Percentiles rank a stretch among this genome's conserved stretches.
phyloP scores from a whole-genome alignment of 2,329 filamentous ascomycete species.

The Rhytidhysteron rufulum region DNA sequence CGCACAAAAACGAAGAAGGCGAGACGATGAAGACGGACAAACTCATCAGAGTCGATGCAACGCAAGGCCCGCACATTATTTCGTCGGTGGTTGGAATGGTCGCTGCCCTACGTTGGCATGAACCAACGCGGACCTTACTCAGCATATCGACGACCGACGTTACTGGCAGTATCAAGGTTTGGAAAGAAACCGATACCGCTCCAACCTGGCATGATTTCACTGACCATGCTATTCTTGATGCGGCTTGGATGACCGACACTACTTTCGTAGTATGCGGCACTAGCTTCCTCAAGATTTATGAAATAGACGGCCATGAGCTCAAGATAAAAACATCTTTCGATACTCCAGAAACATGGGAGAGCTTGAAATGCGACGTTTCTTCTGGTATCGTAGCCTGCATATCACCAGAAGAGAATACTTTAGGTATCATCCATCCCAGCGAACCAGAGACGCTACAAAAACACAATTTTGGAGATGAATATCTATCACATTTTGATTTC shows the following conservation, averaged over 20 bases:
- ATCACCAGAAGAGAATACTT: slow-evolving; percentile 22
- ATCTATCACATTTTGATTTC: slow-evolving; percentile 41
- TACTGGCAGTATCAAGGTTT: slow-evolving; percentile 36
- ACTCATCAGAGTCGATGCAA: slow-evolving; percentile 31
- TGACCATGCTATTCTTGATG: slow-evolving; percentile 40
- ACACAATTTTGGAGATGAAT: slow-evolving; percentile 29
- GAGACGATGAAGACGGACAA: slow-evolving; percentile 37
- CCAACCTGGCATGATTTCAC: slow-evolving; percentile 41
- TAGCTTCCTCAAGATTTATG: slow-evolving; percentile 35
- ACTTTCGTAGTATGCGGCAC: slow-evolving; percentile 44
- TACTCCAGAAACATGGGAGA: slow-evolving; percentile 32
- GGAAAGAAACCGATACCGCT: slow-evolving; percentile 28
- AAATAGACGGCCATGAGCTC: slow-evolving; percentile 20
- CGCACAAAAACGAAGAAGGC: slow-evolving; percentile 31
- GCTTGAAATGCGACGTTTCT: slow-evolving; percentile 36
- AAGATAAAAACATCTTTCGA: slow-evolving; percentile 2
- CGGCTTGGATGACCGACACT: slow-evolving; percentile 41
- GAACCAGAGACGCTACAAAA: slow-evolving; percentile 28
- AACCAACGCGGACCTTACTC: slow-evolving; percentile 27
- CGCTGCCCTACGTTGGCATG: slow-evolving; percentile 34
- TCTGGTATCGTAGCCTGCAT: slow-evolving; percentile 38
- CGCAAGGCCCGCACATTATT: slow-evolving; percentile 26
- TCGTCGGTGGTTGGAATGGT: slow-evolving; percentile 36
- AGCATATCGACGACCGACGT: slow-evolving; percentile 38
- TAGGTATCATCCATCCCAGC: slow-evolving; percentile 34